Conservation (phyloP, 148 eudicot genomes). For the Rhododendron molle region DNA sequence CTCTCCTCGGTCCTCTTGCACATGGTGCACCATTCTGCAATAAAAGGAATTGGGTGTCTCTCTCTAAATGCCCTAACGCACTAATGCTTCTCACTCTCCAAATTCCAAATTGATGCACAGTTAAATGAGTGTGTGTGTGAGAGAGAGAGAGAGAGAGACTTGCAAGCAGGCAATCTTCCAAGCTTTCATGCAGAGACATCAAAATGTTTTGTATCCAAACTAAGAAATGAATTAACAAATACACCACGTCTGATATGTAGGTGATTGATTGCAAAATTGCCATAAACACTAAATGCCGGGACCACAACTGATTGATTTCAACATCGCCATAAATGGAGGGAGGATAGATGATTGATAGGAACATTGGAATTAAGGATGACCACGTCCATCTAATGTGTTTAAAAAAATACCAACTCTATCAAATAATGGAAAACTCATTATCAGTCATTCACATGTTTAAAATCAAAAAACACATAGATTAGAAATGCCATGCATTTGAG, state of each 20-base stretch:
- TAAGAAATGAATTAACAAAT: neutral
- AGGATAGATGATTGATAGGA: neutral
- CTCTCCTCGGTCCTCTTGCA: neutral
- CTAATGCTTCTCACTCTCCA: neutral
- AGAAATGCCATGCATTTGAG: neutral
- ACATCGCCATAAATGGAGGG: neutral
- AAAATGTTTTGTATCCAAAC: too few relatives aligned
- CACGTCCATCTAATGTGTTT: neutral
- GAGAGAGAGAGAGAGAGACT: neutral
- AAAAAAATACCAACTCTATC: neutral
- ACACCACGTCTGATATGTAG: neutral
- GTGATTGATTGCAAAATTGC: neutral
- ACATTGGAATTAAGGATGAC: neutral
- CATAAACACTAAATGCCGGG: neutral
- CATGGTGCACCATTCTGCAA: neutral
- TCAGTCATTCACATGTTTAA: neutral
- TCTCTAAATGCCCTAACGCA: neutral
- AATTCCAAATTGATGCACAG: neutral
- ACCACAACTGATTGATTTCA: neutral
- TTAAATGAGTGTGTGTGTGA: too few relatives aligned
- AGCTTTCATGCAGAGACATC: neutral
- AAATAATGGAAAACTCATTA: neutral
- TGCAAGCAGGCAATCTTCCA: neutral
- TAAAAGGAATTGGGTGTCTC: neutral
- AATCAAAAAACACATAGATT: neutral